phyloP scores from a whole-genome alignment of 331 rosid genomes.

The Erythrophleum ivorense region DNA sequence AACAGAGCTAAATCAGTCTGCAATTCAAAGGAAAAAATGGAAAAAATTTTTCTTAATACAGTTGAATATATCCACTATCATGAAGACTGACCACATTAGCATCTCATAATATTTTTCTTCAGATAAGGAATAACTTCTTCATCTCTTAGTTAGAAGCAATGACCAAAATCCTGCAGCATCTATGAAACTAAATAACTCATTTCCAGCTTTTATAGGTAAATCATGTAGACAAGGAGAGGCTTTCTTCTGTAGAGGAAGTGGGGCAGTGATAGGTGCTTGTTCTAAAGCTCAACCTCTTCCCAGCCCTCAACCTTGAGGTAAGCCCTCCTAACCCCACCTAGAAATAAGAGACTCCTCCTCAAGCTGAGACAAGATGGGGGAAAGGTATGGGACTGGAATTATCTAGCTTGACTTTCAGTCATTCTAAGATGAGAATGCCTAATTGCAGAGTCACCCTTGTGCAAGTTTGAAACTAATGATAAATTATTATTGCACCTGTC shows the following conservation, averaged over 20 bases:
- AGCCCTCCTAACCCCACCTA: background rate
- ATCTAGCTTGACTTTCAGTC: slow-evolving; percentile 1
- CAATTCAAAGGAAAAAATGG: background rate
- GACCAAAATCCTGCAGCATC: too few species aligned
- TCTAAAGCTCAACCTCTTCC: background rate
- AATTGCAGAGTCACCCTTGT: background rate
- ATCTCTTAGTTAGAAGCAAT: background rate
- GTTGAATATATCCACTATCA: slow-evolving; percentile 28
- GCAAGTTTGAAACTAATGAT: background rate
- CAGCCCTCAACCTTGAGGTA: background rate
- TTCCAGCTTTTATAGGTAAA: too few species aligned
- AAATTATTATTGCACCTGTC: background rate
- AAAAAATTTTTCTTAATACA: background rate
- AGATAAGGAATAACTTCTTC: background rate
- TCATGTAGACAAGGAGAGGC: background rate
- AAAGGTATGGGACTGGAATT: slow-evolving; percentile 2
- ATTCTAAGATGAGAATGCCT: background rate
- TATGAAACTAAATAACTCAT: too few species aligned
- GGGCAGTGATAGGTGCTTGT: background rate
- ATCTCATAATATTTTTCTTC: background rate
- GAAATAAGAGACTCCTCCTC: background rate
- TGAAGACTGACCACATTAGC: background rate
- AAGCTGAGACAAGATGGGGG: background rate
- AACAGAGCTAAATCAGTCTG: slow-evolving; percentile 27
- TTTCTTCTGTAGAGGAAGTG: background rate